Evolutionary conservation across 1,284 basidiomycete species (phyloP).

Genomic region (Trametes pubescens): DNA sequence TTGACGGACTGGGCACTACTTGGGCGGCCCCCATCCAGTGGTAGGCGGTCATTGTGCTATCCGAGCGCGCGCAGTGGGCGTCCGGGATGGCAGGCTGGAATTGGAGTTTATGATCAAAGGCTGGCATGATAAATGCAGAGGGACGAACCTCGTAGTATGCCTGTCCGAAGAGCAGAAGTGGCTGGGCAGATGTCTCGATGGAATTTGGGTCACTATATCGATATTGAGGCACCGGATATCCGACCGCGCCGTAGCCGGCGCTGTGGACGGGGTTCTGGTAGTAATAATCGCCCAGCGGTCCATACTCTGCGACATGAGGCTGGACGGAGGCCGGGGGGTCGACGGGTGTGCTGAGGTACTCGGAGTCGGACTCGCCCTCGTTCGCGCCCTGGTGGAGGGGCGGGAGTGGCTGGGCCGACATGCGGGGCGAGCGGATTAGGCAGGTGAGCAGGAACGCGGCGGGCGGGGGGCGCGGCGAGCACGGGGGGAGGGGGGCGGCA

Average conservation of each 20-base stretch:
- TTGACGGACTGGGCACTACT: background rate
- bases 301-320: slow-evolving; percentile 29
- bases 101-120: background rate
- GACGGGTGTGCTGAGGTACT: slow-evolving; percentile 35
- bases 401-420: slow-evolving; percentile 30
- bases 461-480: slow-evolving; percentile 5
- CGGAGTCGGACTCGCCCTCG: slow-evolving; percentile 36
- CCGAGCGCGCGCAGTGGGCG: slow-evolving; percentile 7
- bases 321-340: slow-evolving; percentile 26
- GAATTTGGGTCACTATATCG: slow-evolving; percentile 20
- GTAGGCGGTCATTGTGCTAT: slow-evolving; percentile 11
- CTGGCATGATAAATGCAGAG: background rate
- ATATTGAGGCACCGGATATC: slow-evolving; percentile 18
- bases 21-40: slow-evolving; percentile 13
- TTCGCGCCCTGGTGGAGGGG: slow-evolving; percentile 31
- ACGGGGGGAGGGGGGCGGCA: slow-evolving; percentile 15
- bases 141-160: slow-evolving; percentile 20
- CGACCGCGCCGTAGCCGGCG: slow-evolving; percentile 20
- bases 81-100: slow-evolving; percentile 1
- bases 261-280: slow-evolving; percentile 11
- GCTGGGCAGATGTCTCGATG: slow-evolving; percentile 6
- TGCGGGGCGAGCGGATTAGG: slow-evolving; percentile 30
- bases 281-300: slow-evolving; percentile 26
- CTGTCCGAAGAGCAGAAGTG: slow-evolving; percentile 16
- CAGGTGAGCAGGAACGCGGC: slow-evolving; percentile 32